Conservation (phyloP, 306 rosid genomes). For the Astragalus membranaceus region DNA sequence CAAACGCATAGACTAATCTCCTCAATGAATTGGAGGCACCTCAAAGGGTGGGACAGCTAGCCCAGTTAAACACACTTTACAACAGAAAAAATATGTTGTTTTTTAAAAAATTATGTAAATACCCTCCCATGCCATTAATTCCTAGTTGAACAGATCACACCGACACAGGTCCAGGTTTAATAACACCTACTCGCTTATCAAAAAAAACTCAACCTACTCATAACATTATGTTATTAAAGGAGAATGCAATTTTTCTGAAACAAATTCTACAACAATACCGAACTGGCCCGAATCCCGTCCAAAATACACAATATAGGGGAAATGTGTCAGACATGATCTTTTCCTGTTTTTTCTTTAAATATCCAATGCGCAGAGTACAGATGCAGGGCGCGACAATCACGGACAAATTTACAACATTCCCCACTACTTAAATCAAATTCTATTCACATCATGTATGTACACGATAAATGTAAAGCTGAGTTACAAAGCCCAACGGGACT, state of each 20-base stretch:
- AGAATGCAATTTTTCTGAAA: background rate
- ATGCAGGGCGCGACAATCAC: background rate
- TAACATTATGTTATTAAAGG: too few species aligned
- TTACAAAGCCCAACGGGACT: background rate
- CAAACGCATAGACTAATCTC: too few species aligned
- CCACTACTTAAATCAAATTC: background rate
- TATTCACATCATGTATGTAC: conserved; percentile 13
- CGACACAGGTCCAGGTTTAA: too few species aligned
- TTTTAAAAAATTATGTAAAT: too few species aligned
- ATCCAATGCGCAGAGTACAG: background rate
- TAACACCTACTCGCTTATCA: too few species aligned
- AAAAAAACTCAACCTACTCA: too few species aligned
- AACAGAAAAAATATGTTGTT: too few species aligned
- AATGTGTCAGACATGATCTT: background rate
- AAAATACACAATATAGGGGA: background rate
- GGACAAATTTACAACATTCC: background rate
- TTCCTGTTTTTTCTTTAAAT: background rate
- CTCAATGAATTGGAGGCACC: too few species aligned
- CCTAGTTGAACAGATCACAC: too few species aligned
- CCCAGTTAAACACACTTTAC: too few species aligned
- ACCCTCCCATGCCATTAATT: too few species aligned
- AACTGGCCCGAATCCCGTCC: background rate
- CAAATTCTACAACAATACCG: background rate
- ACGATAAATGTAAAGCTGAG: background rate
- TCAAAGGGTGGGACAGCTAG: too few species aligned